Evolutionary conservation across 495 filamentous ascomycete genomes (phyloP).

Genomic region (Bombardia bombarda): DNA sequence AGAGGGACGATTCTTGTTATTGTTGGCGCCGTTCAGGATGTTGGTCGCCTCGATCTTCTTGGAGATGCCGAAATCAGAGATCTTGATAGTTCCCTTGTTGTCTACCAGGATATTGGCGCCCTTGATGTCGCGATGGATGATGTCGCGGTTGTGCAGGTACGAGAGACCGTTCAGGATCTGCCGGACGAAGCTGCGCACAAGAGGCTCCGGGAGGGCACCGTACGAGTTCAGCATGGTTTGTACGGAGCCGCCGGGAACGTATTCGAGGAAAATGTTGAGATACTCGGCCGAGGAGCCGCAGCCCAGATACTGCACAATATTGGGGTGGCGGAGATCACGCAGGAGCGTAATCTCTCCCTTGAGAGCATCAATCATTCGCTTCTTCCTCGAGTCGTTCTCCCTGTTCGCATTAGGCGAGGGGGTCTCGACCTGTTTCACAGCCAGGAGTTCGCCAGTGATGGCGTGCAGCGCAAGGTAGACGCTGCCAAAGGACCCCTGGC

Average conservation of each 20-base stretch:
- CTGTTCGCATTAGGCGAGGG: constrained; percentile 72
- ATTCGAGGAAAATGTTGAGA: constrained; percentile 99
- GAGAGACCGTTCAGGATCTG: constrained; percentile 94
- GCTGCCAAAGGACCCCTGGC: constrained; percentile 93
- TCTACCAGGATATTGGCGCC: constrained; percentile 98
- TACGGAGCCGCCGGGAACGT: constrained; percentile 94
- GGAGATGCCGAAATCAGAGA: constrained; percentile 97
- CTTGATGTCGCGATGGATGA: constrained; percentile 99
- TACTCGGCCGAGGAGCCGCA: constrained; percentile 84
- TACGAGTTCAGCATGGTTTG: constrained; percentile 98
- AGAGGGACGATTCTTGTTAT: constrained; percentile 78
- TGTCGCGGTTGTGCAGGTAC: constrained; percentile 89
- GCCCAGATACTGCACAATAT: constrained; percentile 97
- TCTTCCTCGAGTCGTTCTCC: constrained; percentile 81
- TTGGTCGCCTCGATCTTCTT: constrained; percentile 54
- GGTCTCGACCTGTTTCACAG: constrained; percentile 96
- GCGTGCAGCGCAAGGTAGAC: constrained; percentile 96
- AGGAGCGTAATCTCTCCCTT: constrained; percentile 94
- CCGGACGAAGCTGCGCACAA: constrained; percentile 93
- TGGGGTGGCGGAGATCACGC: constrained; percentile 88
- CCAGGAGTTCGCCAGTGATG: constrained; percentile 94
- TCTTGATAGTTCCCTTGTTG: constrained; percentile 98
- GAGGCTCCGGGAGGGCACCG: constrained; percentile 83
- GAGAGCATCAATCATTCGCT: constrained; percentile 93
- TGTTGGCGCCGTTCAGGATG: constrained; percentile 49